These are phyloP conservation scores for Canna indica DNA, from an alignment of 176 grass and related monocot species.

Conservation along the genomic window DNA sequence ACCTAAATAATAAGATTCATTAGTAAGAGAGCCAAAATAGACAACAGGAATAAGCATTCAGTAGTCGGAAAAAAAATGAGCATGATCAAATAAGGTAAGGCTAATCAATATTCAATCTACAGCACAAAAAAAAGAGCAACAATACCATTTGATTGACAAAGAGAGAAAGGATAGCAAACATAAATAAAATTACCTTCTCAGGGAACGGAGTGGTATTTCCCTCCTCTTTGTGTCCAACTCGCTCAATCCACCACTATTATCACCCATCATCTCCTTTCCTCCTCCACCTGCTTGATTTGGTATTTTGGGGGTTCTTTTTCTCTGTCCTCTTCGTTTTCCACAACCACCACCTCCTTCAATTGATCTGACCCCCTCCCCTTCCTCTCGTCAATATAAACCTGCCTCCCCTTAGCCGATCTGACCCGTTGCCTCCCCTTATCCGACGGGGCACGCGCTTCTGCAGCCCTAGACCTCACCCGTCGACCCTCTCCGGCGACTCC, in stretches of 20 bases:
- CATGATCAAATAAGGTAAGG: too few species aligned
- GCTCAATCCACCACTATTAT: slow-evolving; percentile 8
- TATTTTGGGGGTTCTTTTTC: neutral
- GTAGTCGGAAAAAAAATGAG: too few species aligned
- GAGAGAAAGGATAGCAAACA: neutral
- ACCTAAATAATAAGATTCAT: too few species aligned
- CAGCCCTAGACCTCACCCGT: slow-evolving; percentile 12
- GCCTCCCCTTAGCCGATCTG: neutral
- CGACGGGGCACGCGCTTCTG: slow-evolving; percentile 26
- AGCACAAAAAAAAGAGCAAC: too few species aligned
- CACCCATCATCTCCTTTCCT: too few species aligned
- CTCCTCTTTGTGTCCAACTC: slow-evolving; percentile 8
- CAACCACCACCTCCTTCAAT: slow-evolving; percentile 19
- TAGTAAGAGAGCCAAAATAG: too few species aligned
- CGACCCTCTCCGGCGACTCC: slow-evolving; percentile 8
- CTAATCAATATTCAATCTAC: too few species aligned
- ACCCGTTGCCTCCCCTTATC: slow-evolving; percentile 20
- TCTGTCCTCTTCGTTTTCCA: slow-evolving; percentile 1
- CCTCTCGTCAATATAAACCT: slow-evolving; percentile 18
- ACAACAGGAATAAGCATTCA: too few species aligned
- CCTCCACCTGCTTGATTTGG: too few species aligned
- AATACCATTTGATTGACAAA: too few species aligned
- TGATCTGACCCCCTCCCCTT: slow-evolving; percentile 30
- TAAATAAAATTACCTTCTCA: neutral
- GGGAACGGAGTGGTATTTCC: slow-evolving; percentile 15